phyloP scores from a whole-genome alignment of 1,139 yeast species.

The Wickerhamiella pararugosa region DNA sequence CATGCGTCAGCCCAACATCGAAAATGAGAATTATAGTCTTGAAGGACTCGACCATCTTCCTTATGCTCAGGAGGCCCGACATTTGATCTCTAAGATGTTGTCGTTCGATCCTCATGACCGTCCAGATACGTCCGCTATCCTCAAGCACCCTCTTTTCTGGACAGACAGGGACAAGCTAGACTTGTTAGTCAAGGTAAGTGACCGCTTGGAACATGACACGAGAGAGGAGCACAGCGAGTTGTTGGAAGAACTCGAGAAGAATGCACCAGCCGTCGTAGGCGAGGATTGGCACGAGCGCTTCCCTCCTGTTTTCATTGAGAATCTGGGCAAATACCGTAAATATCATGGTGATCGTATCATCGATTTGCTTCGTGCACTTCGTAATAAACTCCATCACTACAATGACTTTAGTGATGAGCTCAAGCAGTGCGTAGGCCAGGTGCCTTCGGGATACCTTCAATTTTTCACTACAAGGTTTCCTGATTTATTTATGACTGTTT shows the following conservation, averaged over 20 bases:
- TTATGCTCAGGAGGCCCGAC: constrained; percentile 46
- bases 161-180: constrained; percentile 55
- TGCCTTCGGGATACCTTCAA: constrained; percentile 70
- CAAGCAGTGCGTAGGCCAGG: constrained; percentile 46
- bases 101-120: constrained; percentile 49
- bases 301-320: constrained; percentile 56
- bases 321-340: constrained; percentile 80
- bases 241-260: constrained; percentile 42
- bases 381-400: constrained; percentile 88
- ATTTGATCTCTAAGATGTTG: constrained; percentile 63
- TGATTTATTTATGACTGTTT: constrained; percentile 56
- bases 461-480: constrained; percentile 72
- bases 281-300: constrained; percentile 71
- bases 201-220: constrained; percentile 73
- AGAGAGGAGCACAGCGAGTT: constrained; percentile 74
- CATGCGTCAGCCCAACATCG: constrained; percentile 75
- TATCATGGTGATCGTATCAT: constrained; percentile 63
- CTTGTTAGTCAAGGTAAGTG: constrained; percentile 74
- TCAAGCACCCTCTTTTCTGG: constrained; percentile 90
- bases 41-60: constrained; percentile 32
- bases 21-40: constrained; percentile 45
- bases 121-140: constrained; percentile 52
- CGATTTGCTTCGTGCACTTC: constrained; percentile 75
- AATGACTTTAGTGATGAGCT: constrained; percentile 68
- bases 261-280: constrained; percentile 38